Conservation (phyloP, 345 rosid species). For the Euphorbia tirucalli region DNA sequence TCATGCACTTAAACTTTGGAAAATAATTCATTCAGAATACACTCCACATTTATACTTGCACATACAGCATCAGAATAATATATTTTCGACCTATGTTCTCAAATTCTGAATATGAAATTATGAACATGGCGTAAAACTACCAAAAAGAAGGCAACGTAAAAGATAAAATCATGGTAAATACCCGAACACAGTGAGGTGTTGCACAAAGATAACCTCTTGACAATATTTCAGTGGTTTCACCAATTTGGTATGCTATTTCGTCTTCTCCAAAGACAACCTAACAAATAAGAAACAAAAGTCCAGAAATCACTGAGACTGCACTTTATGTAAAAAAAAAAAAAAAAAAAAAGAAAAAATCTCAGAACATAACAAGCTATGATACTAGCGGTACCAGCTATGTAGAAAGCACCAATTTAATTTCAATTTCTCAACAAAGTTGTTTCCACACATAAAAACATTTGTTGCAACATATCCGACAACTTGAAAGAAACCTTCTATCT, state of each 20-base stretch:
- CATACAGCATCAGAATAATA: no score
- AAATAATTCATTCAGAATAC: no score
- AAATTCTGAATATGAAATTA: no score
- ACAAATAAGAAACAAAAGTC: constrained; percentile 12
- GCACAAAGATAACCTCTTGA: constrained; percentile 87
- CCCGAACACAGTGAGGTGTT: constrained; percentile 94
- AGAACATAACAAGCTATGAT: not conserved
- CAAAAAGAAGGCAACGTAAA: no score
- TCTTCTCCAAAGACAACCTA: constrained; percentile 78
- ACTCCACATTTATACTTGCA: no score
- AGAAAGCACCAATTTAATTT: not conserved
- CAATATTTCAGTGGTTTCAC: constrained; percentile 80
- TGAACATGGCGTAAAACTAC: no score
- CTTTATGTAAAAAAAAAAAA: not conserved
- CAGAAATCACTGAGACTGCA: not conserved
- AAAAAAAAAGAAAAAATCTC: not conserved
- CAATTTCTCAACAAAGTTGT: not conserved
- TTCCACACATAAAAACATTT: not conserved
- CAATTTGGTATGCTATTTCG: constrained; percentile 94
- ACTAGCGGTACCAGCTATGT: not conserved
- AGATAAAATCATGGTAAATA: not conserved
- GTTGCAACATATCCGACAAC: not conserved
- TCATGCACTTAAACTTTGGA: no score
- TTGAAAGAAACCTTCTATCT: not conserved
- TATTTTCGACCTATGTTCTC: no score